Evolutionary conservation across 371 early-diverging fungal genomes (phyloP).

Genomic region (Actinomucor elegans): DNA sequence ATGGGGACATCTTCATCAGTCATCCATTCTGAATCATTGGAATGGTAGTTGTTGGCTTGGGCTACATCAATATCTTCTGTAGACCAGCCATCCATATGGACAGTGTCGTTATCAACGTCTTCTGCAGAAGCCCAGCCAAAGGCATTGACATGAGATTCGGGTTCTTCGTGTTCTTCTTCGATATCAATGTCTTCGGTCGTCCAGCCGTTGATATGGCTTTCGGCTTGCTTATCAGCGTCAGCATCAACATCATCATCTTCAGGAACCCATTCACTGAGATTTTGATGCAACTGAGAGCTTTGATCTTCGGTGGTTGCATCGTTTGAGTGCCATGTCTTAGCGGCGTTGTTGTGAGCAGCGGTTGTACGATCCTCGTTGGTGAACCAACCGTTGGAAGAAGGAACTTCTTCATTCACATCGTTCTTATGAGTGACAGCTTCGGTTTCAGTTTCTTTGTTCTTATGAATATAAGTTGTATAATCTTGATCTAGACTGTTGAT

Average conservation of each 20-base stretch:
- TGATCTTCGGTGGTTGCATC: slow-evolving; percentile 26
- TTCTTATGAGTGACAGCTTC: slow-evolving; percentile 39
- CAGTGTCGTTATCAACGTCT: slow-evolving; percentile 1
- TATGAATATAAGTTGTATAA: slow-evolving; percentile 24
- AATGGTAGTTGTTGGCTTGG: slow-evolving; percentile 1
- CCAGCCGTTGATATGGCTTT: slow-evolving; percentile 23
- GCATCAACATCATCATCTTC: slow-evolving; percentile 17
- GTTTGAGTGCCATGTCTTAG: neutral
- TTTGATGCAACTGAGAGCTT: slow-evolving; percentile 3
- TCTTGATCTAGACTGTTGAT: slow-evolving; percentile 31
- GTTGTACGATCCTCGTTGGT: slow-evolving; percentile 17
- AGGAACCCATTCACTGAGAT: slow-evolving; percentile 21
- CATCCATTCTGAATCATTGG: slow-evolving; percentile 3
- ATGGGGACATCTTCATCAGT: neutral
- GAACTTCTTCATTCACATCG: slow-evolving; percentile 10
- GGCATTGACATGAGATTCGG: neutral
- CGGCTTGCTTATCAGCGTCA: neutral
- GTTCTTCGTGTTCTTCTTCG: neutral
- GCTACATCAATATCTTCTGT: slow-evolving; percentile 13
- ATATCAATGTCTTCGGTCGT: slow-evolving; percentile 17
- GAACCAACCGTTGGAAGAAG: neutral
- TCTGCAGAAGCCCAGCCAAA: slow-evolving; percentile 14
- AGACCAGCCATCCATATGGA: slow-evolving; percentile 11
- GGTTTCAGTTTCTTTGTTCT: slow-evolving; percentile 31
- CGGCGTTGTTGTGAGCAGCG: neutral